Conservation (phyloP, 139 green algal genomes). For the Edaphochlamys debaryana region DNA sequence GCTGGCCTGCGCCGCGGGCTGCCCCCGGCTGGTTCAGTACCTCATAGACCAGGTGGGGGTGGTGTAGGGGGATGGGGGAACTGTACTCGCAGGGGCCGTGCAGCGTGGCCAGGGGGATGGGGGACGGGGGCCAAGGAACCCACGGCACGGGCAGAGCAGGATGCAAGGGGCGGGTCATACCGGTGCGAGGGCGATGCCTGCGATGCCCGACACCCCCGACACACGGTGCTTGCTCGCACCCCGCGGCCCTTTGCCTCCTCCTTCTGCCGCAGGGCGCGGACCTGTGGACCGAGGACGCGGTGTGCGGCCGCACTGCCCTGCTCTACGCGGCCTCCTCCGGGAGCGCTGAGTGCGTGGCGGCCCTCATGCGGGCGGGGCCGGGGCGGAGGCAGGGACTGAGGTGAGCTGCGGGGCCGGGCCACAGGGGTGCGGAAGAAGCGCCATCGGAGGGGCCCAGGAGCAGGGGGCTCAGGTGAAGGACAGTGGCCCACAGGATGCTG, state of each 20-base stretch:
- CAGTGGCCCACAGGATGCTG: no score
- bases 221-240: no score
- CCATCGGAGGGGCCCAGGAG: no score
- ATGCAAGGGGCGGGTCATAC: neutral
- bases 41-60: constrained; percentile 40
- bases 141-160: neutral
- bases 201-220: no score
- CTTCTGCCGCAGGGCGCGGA: constrained; percentile 51
- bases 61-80: neutral
- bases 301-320: constrained; percentile 49
- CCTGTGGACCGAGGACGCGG: constrained; percentile 54
- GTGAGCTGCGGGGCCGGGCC: no score
- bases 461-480: no score
- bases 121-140: neutral
- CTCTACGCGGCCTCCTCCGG: constrained; percentile 45
- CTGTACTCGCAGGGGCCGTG: neutral
- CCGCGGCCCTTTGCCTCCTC: no score
- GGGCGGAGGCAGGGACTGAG: no score
- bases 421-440: no score
- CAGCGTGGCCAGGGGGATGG: neutral
- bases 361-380: neutral
- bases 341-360: constrained; percentile 8
- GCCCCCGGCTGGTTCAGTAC: constrained; percentile 32
- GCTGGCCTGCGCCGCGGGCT: constrained; percentile 41
- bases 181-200: no score